Base-by-base conservation (phyloP, 2,329 filamentous ascomycete species). In the Sclerotinia trifoliorum region DNA sequence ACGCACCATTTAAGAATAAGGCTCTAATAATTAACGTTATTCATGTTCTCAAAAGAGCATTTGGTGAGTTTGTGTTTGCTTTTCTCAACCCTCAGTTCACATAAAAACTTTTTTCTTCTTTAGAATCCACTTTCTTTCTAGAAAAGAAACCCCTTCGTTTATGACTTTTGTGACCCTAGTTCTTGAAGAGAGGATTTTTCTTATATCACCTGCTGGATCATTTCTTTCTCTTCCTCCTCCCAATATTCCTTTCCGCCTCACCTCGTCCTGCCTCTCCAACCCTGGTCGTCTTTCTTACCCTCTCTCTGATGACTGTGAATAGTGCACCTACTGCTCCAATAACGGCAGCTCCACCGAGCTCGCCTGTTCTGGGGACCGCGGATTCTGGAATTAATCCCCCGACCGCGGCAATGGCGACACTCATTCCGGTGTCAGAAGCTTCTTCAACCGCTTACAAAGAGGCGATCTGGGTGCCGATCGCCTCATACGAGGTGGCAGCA, bases 301-400 rank as follows among this genome's bases (percentile, higher is more conserved):
- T 29, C 2, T 26, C 35, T 48, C 26, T 44, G 42, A 67, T 63
- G 48, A 21, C 35, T 48, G 26, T 55, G 6, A 26, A 19, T 56
- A 63, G 49, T 19, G 13, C 24, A 21, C n/a, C 32, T 13, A 24
- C 26, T 39, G 19, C 21, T 26, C 35, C 24, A 24, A 29, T 21
- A 21, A 32, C 39, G 15, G 35, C 26, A n/a, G 65, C 65, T 24
- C 57, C 65, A 21, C 65, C 57, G 26, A 63, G 57, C 49, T 67
- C 57, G 24, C 65, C 65, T 17, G 10, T 67, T 63, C 65, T 67
- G 8, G 35, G 26, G 8, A 6, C 24, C 5, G 32, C 46, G 49
- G 15, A 42, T 51, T 26, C 19, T 44, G 32, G n/a, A 57, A 35
- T 65, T 32, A 24, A 55, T 65, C 26, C 21, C 26, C 39, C 21